Conservation (phyloP, 1,139 yeast genomes). For the Lizanozyma gosingica region DNA sequence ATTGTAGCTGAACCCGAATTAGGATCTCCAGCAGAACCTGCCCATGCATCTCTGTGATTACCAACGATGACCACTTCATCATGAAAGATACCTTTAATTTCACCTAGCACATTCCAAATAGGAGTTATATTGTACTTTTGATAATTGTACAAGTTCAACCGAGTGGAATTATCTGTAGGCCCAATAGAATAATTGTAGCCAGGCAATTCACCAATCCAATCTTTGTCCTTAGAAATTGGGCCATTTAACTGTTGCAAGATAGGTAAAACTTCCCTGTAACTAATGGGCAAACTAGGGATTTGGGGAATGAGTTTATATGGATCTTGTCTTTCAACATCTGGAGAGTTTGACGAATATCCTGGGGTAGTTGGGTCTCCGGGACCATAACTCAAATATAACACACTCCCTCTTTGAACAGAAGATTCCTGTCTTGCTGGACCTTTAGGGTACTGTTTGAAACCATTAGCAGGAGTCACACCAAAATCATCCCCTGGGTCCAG, state of each 20-base stretch:
- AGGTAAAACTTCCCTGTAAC: constrained; percentile 49
- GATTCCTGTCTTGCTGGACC: constrained; percentile 43
- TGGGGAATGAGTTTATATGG: constrained; percentile 40
- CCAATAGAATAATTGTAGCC: constrained; percentile 51
- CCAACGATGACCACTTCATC: constrained; percentile 53
- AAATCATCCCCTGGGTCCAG: constrained; percentile 38
- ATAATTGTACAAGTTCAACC: constrained; percentile 41
- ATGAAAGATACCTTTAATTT: constrained; percentile 40
- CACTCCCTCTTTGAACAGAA: constrained; percentile 13
- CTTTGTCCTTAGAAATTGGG: constrained; percentile 24
- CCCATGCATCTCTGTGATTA: constrained; percentile 69
- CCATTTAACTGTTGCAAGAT: constrained; percentile 46
- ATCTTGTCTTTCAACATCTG: constrained; percentile 34
- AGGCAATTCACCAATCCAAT: constrained; percentile 41
- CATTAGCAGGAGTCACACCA: constrained; percentile 35
- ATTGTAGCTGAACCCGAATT: constrained; percentile 56
- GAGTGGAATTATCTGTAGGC: constrained; percentile 20
- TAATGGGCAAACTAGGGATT: constrained; percentile 58
- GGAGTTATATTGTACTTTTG: constrained; percentile 54
- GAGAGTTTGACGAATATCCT: constrained; percentile 10
- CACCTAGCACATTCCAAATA: constrained; percentile 52
- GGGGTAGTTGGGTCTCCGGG: constrained; percentile 12
- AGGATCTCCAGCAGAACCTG: constrained; percentile 67
- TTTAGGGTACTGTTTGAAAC: constrained; percentile 34
- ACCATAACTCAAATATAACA: constrained; percentile 6